Evolutionary conservation across 2,329 filamentous ascomycete species (phyloP), one percentile per base, ranked within the genome.

Genomic region (Fusarium multiceps): DNA sequence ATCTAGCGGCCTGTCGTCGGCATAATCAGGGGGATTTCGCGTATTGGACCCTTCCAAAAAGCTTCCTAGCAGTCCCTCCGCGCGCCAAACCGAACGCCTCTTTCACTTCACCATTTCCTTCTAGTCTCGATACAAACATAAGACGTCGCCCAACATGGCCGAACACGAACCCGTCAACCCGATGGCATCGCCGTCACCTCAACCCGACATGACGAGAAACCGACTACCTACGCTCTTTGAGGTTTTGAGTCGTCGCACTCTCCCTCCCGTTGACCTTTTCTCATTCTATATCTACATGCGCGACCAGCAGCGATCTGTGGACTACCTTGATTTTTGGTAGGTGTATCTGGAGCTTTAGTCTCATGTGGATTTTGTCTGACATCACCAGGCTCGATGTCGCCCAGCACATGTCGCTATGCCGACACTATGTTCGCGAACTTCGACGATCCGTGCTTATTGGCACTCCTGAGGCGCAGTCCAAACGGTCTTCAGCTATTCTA

Each of bases 211-310:
- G 69, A 81, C 82, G 72, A 90, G 96, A 76, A 97, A 97, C 79
- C 89, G 96, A 71, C 88, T 99, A 63, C 96, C 96, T 48, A 98
- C 94, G 2, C 88, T 99, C 54, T 98, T 97, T 78, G 97, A 99
- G 82, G 96, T 99, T 59, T 85, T 99, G 66, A 97, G 93, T 78
- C 90, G 97, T 72, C 90, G 94, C 70, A 99, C 96, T n/a, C 87
- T 97, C 21, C 93, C 97, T 50, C 96, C 96, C 0, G 95, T 99
- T 61, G 97, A 99, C 78, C 86, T 99, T 13, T 99, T 97, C 81
- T 98, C 94, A 3, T 99, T 99, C 84, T 99, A 99, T 82, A 99
- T 99, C 75, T 99, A 97, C 82, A 99, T 99, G 96, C 90, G 96
- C 76, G 97, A 99, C 80, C 94, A 98, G 82, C 96, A 99, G 81